Conservation (phyloP, 129 eudicot genomes). For the Helianthus tuberosus region DNA sequence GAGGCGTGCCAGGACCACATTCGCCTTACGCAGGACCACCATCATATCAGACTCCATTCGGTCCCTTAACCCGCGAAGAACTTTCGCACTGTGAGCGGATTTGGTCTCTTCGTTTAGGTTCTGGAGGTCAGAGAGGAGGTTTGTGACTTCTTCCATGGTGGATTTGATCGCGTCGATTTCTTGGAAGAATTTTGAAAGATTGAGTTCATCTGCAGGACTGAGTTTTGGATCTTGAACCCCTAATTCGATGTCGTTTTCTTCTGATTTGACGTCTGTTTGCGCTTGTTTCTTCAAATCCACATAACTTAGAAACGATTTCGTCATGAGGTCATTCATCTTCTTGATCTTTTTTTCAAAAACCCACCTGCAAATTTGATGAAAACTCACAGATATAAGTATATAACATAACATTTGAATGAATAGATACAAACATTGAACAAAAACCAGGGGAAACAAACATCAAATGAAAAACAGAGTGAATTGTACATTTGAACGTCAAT, state of each 20-base stretch:
- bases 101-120: conserved; percentile 69
- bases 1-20: conserved; percentile 48
- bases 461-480: neutral
- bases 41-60: conserved; percentile 74
- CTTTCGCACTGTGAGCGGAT: conserved; percentile 61
- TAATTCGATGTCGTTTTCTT: conserved; percentile 45
- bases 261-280: conserved; percentile 48
- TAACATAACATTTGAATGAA: neutral
- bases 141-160: conserved; percentile 68
- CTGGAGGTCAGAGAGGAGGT: conserved; percentile 66
- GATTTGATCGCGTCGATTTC: conserved; percentile 63
- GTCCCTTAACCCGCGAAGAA: conserved; percentile 75
- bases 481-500: neutral
- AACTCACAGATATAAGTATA: no score
- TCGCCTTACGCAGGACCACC: conserved; percentile 68
- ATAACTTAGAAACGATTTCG: conserved; percentile 80
- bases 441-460: neutral
- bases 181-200: conserved; percentile 65
- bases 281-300: conserved; percentile 91
- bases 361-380: conserved; percentile 34
- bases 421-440: neutral
- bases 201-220: conserved; percentile 50
- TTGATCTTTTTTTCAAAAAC: conserved; percentile 21
- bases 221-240: conserved; percentile 35
- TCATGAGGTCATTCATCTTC: conserved; percentile 91